These are phyloP conservation scores for Silene latifolia DNA, from an alignment of 148 eudicot genomes.

Conservation along the genomic window DNA sequence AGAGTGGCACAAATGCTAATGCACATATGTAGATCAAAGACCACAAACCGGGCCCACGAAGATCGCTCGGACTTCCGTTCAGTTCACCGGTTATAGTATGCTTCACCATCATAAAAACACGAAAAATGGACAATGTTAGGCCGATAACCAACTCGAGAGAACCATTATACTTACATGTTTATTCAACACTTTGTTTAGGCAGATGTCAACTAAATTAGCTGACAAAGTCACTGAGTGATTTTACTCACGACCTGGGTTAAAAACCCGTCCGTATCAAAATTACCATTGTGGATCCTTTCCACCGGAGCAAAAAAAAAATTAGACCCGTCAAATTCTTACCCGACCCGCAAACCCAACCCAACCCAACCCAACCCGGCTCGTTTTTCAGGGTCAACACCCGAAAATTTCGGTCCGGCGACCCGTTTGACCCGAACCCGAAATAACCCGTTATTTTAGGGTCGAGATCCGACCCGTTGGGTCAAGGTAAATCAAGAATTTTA, in stretches of 20 bases:
- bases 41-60: constrained; percentile 7
- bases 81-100: constrained; percentile 8
- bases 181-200: no score
- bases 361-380: no score
- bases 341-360: no score
- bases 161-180: neutral
- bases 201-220: no score
- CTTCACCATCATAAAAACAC: constrained; percentile 24
- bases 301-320: neutral
- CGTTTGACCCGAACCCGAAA: no score
- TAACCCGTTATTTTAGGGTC: no score
- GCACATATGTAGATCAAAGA: constrained; percentile 5
- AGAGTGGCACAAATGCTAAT: constrained; percentile 1
- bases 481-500: no score
- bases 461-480: no score
- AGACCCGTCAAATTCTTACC: no score
- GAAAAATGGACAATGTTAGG: constrained; percentile 15
- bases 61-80: constrained; percentile 13
- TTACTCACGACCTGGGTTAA: neutral
- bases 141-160: neutral
- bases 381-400: no score
- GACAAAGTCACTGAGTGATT: no score
- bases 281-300: neutral
- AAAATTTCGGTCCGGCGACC: no score
- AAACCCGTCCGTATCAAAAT: neutral